Base-by-base conservation (phyloP, 208 protist genomes). In the Wallacemonas sp. region DNA sequence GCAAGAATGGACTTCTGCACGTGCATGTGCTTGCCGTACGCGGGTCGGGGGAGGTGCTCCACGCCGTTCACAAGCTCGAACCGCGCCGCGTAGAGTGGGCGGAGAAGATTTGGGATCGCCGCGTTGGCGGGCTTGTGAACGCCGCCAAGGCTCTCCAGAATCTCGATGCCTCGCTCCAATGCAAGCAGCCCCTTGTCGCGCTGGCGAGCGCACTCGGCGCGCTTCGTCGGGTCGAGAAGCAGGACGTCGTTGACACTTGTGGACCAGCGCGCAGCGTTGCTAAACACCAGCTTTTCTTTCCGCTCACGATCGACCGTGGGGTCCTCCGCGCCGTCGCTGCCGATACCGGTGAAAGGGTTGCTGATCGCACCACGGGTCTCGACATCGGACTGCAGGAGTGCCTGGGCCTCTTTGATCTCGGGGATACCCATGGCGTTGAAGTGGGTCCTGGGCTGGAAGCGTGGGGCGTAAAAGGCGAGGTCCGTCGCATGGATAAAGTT, bases 401-500 rank as follows among this genome's bases (percentile, higher is more conserved):
- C 79, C 1, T 90, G 60, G 9, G 87, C 84, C 49, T 95, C 87
- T n/a, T 36, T 68, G 21, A 95, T 39, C 38, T 95, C 86, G 0
- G 90, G 87, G 36, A 95, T 88, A 39, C 85, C 79, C 21, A 78
- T 72, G 34, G 68, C 17, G 38, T 48, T 61, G 29, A 93, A 55
- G 76, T 95, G 90, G 3, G 74, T 78, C 26, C 36, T 19, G 2
- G 87, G 86, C 67, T 90, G 84, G 65, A 95, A 93, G 49, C 90
- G 79, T 1, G 90, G 87, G 55, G 81, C 90, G 69, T 90, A 95
- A 62, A 93, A 95, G 44, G 85, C 87, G 66, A 93, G 47, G 55
- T 95, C 90, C n/a, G 69, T 82, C 6, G 85, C 70, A 30, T 83
- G 74, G 43, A 80, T 52, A 65, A 93, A 81, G 46, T 83, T 81